A percentile compares a stretch with the other conserved stretches of the same genome.
Evolutionary conservation across 164 flowering plant genomes (phyloP).

Genomic region (Magnolia kwangsiensis): DNA sequence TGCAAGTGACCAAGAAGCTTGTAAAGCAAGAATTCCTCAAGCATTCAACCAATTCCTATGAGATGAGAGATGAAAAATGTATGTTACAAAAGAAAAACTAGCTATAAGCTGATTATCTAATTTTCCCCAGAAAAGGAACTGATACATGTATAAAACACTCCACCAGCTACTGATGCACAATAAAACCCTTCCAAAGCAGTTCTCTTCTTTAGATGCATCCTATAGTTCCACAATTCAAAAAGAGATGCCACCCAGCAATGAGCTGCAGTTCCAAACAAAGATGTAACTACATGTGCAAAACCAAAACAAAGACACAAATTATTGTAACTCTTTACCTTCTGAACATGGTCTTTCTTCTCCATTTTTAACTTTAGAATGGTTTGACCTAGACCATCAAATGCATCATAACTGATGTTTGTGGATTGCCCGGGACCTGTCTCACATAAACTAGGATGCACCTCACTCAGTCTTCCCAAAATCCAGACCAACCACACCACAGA

Average conservation of each 20-base stretch:
- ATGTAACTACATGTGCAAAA: background rate
- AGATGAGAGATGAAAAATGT: too few relatives aligned
- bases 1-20: too few relatives aligned
- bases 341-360: conserved; percentile 58
- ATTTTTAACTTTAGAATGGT: conserved; percentile 54
- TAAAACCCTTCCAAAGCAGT: conserved; percentile 29
- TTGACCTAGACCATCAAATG: conserved; percentile 68
- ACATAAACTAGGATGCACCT: conserved; percentile 84
- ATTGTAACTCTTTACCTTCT: conserved; percentile 46
- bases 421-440: conserved; percentile 46
- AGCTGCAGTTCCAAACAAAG: conserved; percentile 40
- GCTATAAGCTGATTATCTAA: too few relatives aligned
- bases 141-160: too few relatives aligned
- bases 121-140: too few relatives aligned
- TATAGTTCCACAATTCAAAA: conserved; percentile 83
- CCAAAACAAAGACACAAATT: background rate
- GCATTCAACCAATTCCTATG: too few relatives aligned
- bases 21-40: too few relatives aligned
- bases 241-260: conserved; percentile 30
- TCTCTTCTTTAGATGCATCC: conserved; percentile 67
- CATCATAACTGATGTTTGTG: conserved; percentile 67
- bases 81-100: too few relatives aligned
- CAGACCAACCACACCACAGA: conserved; percentile 72
- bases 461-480: conserved; percentile 77
- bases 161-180: too few relatives aligned